Base-by-base conservation (phyloP, 2,329 filamentous ascomycete genomes). In the Colletotrichum destructivum region DNA sequence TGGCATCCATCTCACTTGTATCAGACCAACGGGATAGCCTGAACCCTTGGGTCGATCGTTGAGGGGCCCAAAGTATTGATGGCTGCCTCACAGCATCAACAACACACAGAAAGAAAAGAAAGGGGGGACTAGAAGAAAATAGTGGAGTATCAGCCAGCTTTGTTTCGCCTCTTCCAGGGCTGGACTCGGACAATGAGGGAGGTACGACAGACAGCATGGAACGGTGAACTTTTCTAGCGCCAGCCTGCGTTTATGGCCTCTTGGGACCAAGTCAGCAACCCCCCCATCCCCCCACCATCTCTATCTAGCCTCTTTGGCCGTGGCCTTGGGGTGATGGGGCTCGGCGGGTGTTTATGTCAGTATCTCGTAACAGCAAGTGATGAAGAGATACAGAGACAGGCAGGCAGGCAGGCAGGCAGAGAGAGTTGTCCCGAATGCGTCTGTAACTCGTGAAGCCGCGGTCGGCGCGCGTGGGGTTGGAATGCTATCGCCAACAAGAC, bases 31-130 rank as follows among this genome's bases (percentile, higher is more conserved):
- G 49, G 49, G 61, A 63, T 16, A 44, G 61, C 35, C 38, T 31
- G 18, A 44, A 54, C 47, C 61, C 61, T 49, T 63, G 61, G 38
- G 61, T 31, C 35, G 61, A 63, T 63, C 49, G 49, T 55, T 49
- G 31, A 35, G 46, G 38, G 16, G 13, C 61, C 26, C 21, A 21
- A 42, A 44, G 61, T 16, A 23, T 35, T 16, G n/a, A 13, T 40
- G 54, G 35, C 35, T 13, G 40, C 54, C 35, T 42, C 18, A 3
- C 54, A 38, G 40, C 31, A 9, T 35, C 31, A 35, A 35, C 31
- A 35, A 35, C 31, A 35, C 31, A 35, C 31, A 35, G 16, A 44
- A 16, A 44, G 42, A 16, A 44, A 44, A 44, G 13, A 16, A 16
- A 15, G 8, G 8, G 8, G 4, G 40, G 15, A 26, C 2, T 12